Conservation (phyloP, 441 rosid genomes). For the Daphne laureola region DNA sequence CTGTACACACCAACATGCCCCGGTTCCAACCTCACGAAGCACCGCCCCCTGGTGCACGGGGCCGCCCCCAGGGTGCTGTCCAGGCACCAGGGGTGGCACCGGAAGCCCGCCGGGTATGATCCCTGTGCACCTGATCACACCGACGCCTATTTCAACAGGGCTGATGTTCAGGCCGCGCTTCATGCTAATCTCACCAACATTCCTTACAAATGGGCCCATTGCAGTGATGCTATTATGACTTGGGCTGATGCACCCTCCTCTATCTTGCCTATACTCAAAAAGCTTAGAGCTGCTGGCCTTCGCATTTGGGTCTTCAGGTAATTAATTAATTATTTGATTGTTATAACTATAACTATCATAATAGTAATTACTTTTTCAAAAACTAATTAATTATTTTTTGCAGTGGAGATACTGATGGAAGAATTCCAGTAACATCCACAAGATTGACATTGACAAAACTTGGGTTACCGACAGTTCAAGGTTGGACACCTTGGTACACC, state of each 20-base stretch:
- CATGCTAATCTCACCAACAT: constrained; percentile 60
- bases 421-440: constrained; percentile 64
- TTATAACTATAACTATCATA: too few species aligned
- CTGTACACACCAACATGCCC: constrained; percentile 41
- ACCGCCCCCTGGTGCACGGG: constrained; percentile 25
- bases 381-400: too few species aligned
- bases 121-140: constrained; percentile 55
- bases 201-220: constrained; percentile 60
- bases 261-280: constrained; percentile 44
- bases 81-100: constrained; percentile 41
- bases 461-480: constrained; percentile 42
- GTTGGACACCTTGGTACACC: constrained; percentile 70
- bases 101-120: constrained; percentile 52
- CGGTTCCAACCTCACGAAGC: constrained; percentile 20
- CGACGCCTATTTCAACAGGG: constrained; percentile 45
- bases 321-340: too few species aligned
- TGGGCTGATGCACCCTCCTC: constrained; percentile 47
- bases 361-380: too few species aligned
- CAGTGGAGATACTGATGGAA: constrained; percentile 84
- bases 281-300: constrained; percentile 47
- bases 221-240: constrained; percentile 38
- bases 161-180: constrained; percentile 66
- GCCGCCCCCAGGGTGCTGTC: constrained; percentile 37
- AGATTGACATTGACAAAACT: constrained; percentile 58
- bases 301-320: constrained; percentile 70